These are phyloP conservation scores for Boletus hoseneyae DNA, from an alignment of 1,284 basidiomycete species.

Conservation along the genomic window DNA sequence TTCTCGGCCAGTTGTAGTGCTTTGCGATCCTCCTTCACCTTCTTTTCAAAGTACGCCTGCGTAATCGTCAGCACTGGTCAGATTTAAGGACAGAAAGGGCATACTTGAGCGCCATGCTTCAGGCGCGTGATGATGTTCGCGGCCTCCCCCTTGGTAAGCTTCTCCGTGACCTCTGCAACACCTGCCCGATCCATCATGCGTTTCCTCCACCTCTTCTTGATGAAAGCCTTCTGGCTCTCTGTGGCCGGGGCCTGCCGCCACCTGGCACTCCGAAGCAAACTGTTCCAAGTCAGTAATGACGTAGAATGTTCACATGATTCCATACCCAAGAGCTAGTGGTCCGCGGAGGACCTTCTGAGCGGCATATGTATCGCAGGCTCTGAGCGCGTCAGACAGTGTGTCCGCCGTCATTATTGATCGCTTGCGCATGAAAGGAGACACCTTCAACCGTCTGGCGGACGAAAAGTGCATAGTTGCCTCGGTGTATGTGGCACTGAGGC, in stretches of 20 bases:
- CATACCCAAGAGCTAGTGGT: slow-evolving; percentile 45
- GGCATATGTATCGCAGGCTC: slow-evolving; percentile 68
- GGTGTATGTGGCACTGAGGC: slow-evolving; percentile 51
- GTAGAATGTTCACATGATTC: not conserved
- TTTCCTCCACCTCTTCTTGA: slow-evolving; percentile 58
- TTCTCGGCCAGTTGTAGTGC: slow-evolving; percentile 37
- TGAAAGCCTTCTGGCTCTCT: slow-evolving; percentile 57
- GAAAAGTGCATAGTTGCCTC: slow-evolving; percentile 47
- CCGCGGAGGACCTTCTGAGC: slow-evolving; percentile 51
- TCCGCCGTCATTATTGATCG: slow-evolving; percentile 53
- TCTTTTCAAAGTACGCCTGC: slow-evolving; percentile 58
- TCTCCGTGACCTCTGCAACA: slow-evolving; percentile 33
- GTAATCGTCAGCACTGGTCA: slow-evolving; percentile 3
- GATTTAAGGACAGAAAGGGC: slow-evolving; percentile 5
- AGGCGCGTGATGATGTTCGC: slow-evolving; percentile 74
- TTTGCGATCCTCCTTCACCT: slow-evolving; percentile 42
- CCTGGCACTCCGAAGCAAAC: slow-evolving; percentile 60
- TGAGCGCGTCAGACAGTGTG: slow-evolving; percentile 55
- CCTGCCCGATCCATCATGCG: slow-evolving; percentile 23
- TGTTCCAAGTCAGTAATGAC: slow-evolving; percentile 30
- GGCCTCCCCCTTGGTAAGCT: slow-evolving; percentile 74
- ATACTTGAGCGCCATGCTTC: slow-evolving; percentile 72
- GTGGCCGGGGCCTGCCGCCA: slow-evolving; percentile 76
- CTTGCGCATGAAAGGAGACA: slow-evolving; percentile 55
- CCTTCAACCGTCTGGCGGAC: slow-evolving; percentile 44